Percentiles rank a stretch among this genome's conserved stretches.
Conservation (phyloP, 768 basidiomycete species). For the Lentinula sp. region DNA sequence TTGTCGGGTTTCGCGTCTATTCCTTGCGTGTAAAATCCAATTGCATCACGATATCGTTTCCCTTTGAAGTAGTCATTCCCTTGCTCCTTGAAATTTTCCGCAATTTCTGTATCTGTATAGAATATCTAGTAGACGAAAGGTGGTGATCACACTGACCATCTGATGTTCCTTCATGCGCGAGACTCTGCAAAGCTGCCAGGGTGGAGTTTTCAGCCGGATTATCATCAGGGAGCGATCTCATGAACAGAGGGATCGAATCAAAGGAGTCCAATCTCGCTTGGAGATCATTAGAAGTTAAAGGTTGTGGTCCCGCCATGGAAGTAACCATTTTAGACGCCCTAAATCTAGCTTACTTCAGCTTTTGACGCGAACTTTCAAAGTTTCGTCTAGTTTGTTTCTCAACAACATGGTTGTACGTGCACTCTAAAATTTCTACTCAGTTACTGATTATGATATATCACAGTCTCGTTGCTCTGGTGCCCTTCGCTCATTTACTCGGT, state of each 20-base stretch:
- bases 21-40: slow-evolving; percentile 87
- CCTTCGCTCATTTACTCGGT: slow-evolving; percentile 37
- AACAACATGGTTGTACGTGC: slow-evolving; percentile 5
- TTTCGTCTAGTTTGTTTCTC: neutral
- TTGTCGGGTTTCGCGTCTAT: slow-evolving; percentile 80
- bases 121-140: neutral
- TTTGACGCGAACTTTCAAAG: neutral
- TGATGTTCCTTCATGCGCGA: slow-evolving; percentile 86
- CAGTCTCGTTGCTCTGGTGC: slow-evolving; percentile 38
- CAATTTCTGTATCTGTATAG: slow-evolving; percentile 55
- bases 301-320: slow-evolving; percentile 26
- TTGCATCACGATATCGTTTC: slow-evolving; percentile 81
- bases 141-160: slow-evolving; percentile 67
- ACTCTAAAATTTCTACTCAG: neutral
- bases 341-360: neutral
- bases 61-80: slow-evolving; percentile 93
- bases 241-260: slow-evolving; percentile 84
- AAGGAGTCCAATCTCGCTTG: slow-evolving; percentile 37
- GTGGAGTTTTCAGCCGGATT: slow-evolving; percentile 52
- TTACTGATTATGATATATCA: slow-evolving; percentile 9
- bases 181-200: slow-evolving; percentile 77
- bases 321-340: neutral
- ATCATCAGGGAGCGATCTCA: slow-evolving; percentile 78
- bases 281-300: slow-evolving; percentile 22
- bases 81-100: slow-evolving; percentile 89